Percentiles rank a stretch among this genome's conserved stretches.
phyloP scores from a whole-genome alignment of 2,329 filamentous ascomycete species.

The Scedosporium aurantiacum region DNA sequence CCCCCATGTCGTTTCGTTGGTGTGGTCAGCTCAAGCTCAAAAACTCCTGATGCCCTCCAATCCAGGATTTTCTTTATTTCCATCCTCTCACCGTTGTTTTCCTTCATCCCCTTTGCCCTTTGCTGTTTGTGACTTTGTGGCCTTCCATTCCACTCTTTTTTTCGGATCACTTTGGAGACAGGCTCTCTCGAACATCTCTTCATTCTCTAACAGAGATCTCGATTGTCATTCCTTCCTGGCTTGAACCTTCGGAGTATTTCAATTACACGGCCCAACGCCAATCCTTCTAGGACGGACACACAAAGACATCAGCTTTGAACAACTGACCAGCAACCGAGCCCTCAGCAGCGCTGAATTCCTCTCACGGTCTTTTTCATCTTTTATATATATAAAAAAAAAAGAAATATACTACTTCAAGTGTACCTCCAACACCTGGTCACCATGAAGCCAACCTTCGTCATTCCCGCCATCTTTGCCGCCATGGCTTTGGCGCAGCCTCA shows the following conservation, averaged over 20 bases:
- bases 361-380: background rate
- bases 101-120: background rate
- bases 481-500: conserved; percentile 40
- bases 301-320: background rate
- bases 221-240: background rate
- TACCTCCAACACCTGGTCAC: conserved; percentile 10
- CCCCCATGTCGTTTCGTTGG: background rate
- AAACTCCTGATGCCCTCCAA: background rate
- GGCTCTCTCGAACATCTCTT: conserved; percentile 5
- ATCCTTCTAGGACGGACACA: background rate
- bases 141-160: background rate
- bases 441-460: conserved; percentile 33
- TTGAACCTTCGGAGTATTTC: background rate
- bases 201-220: background rate
- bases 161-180: conserved; percentile 5
- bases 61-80: background rate
- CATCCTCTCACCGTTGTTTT: background rate
- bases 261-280: conserved; percentile 3
- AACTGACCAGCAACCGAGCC: background rate
- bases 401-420: conserved; percentile 8
- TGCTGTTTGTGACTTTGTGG: background rate
- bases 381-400: conserved; percentile 1
- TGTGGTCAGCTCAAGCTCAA: background rate
- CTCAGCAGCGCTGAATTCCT: background rate
- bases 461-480: conserved; percentile 30